phyloP scores from a whole-genome alignment of 1,284 basidiomycete species.

The Trichosporon sp. region DNA sequence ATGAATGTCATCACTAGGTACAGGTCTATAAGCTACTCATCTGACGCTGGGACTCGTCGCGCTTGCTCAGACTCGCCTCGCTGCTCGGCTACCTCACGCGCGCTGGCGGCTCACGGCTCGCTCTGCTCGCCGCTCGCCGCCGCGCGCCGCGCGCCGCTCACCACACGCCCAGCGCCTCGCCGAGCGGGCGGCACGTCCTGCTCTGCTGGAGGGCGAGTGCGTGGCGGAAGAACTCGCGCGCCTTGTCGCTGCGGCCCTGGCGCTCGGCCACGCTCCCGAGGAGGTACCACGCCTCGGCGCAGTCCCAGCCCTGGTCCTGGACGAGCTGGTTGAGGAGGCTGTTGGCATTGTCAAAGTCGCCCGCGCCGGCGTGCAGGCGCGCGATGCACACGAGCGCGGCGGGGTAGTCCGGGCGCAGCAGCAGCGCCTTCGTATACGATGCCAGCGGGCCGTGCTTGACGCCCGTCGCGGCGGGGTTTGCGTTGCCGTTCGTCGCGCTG shows the following conservation, averaged over 20 bases:
- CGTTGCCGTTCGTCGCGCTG: not conserved
- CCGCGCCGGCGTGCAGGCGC: conserved; percentile 61
- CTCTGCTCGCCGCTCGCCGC: no score
- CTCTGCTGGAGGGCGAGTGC: conserved; percentile 70
- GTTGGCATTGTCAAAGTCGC: conserved; percentile 60
- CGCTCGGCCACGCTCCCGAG: conserved; percentile 71
- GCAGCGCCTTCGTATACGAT: conserved; percentile 75
- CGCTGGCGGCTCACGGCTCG: no score
- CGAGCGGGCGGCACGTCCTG: conserved; percentile 35
- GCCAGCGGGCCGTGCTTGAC: conserved; percentile 53
- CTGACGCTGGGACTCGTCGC: no score
- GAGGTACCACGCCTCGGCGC: conserved; percentile 87
- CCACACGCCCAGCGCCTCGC: conserved; percentile 27
- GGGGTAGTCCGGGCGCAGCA: conserved; percentile 70
- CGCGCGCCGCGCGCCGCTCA: no score
- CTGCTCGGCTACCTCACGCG: no score
- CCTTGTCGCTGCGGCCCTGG: conserved; percentile 64
- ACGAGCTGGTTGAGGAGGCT: conserved; percentile 56
- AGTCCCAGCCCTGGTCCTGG: conserved; percentile 67
- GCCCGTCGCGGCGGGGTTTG: not conserved
- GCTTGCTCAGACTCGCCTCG: no score
- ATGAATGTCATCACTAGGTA: no score
- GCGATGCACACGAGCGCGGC: conserved; percentile 71
- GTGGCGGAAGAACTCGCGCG: conserved; percentile 67
- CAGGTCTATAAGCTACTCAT: no score